phyloP scores from a whole-genome alignment of 208 protist genomes.

The Zelonia costaricensis region DNA sequence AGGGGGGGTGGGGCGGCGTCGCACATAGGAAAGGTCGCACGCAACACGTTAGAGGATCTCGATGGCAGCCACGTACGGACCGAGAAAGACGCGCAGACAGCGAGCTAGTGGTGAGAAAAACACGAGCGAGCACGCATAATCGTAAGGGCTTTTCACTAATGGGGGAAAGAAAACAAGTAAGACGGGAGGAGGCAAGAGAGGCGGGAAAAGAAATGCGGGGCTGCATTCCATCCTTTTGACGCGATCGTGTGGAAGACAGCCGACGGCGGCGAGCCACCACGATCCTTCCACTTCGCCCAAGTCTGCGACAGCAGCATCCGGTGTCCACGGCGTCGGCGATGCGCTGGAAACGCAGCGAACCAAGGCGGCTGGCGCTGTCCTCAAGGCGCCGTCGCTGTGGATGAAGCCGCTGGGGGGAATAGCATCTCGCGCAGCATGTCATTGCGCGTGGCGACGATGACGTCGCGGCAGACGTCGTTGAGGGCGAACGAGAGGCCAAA shows the following conservation, averaged over 20 bases:
- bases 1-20: too few relatives aligned
- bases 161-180: neutral
- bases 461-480: constrained; percentile 76
- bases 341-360: too few relatives aligned
- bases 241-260: neutral
- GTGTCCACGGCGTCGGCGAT: too few relatives aligned
- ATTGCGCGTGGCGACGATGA: constrained; percentile 46
- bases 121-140: neutral
- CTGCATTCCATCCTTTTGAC: neutral
- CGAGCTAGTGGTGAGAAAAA: neutral
- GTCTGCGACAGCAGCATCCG: too few relatives aligned
- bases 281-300: too few relatives aligned
- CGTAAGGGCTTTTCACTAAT: neutral
- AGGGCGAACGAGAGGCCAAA: constrained; percentile 83
- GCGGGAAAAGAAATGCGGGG: neutral
- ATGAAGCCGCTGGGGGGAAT: constrained; percentile 17
- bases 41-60: too few relatives aligned
- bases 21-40: too few relatives aligned
- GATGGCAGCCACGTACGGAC: too few relatives aligned
- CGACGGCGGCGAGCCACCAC: too few relatives aligned
- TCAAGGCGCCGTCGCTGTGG: neutral
- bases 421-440: constrained; percentile 75
- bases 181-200: neutral
- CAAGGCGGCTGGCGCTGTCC: too few relatives aligned
- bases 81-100: too few relatives aligned